phyloP scores from a whole-genome alignment of 2,329 filamentous ascomycete genomes.

The Cladosporium sphaerospermum region DNA sequence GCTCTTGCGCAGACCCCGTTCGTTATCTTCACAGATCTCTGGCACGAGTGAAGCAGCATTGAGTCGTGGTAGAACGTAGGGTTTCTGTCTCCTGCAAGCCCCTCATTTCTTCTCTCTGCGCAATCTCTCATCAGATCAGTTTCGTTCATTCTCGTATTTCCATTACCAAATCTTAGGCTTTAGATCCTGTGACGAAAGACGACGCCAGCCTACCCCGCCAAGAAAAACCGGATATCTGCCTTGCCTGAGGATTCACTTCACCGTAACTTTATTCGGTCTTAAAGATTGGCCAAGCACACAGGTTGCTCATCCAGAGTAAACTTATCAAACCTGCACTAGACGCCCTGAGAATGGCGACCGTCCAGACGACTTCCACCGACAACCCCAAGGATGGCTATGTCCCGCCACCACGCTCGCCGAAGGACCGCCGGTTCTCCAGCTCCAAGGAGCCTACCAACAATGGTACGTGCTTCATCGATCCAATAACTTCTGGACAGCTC shows the following conservation, averaged over 20 bases:
- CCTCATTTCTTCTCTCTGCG: too few species aligned
- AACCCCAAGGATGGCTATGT: conserved; percentile 4
- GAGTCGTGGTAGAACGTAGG: too few species aligned
- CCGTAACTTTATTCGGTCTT: neutral
- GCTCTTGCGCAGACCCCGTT: too few species aligned
- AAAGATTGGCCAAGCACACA: too few species aligned
- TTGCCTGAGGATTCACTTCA: neutral
- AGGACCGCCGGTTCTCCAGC: conserved; percentile 34
- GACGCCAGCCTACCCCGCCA: conserved; percentile 2
- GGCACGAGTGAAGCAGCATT: too few species aligned
- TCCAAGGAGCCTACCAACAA: conserved; percentile 41
- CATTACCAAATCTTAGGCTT: too few species aligned
- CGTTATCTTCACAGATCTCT: too few species aligned
- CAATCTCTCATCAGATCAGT: too few species aligned
- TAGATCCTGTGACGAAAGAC: neutral
- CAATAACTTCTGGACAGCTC: neutral
- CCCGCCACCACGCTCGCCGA: conserved; percentile 4
- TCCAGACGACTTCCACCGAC: conserved; percentile 2
- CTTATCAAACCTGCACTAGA: neutral
- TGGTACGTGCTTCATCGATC: conserved; percentile 29
- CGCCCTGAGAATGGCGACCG: neutral
- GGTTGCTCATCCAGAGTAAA: too few species aligned
- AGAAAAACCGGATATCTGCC: conserved; percentile 2
- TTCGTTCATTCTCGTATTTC: too few species aligned
- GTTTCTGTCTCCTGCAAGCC: too few species aligned